Evolutionary conservation across 148 eudicot species (phyloP).

Genomic region (Fagopyrum esculentum): DNA sequence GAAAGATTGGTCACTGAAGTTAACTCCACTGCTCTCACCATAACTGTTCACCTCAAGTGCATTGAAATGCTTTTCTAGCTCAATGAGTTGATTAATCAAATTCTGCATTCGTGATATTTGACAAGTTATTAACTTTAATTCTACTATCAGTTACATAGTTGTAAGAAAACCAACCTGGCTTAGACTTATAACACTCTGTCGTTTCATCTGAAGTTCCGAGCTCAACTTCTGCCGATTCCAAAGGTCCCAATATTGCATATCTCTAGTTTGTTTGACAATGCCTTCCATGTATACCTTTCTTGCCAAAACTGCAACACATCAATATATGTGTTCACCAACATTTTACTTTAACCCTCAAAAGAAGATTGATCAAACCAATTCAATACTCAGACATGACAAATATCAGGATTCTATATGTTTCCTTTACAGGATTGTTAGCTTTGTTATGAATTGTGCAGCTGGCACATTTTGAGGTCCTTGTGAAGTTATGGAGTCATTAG

Average conservation of each 20-base stretch:
- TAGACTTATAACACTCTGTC: slow-evolving; percentile 35
- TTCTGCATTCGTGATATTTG: slow-evolving; percentile 33
- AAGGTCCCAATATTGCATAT: slow-evolving; percentile 70
- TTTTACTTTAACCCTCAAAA: neutral
- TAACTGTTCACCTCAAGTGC: slow-evolving; percentile 63
- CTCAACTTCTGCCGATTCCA: slow-evolving; percentile 83
- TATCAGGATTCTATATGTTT: neutral
- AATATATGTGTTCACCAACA: slow-evolving; percentile 1
- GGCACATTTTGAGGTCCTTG: neutral
- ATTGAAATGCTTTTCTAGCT: slow-evolving; percentile 85
- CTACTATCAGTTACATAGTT: neutral
- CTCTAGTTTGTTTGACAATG: slow-evolving; percentile 75
- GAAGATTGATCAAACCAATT: neutral
- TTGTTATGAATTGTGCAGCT: neutral
- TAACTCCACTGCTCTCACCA: slow-evolving; percentile 48
- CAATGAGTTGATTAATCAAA: slow-evolving; percentile 62
- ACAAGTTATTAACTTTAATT: neutral
- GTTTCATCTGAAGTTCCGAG: slow-evolving; percentile 83
- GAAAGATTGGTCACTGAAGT: slow-evolving; percentile 29
- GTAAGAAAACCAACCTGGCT: slow-evolving; percentile 47
- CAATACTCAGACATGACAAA: neutral
- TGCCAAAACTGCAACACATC: slow-evolving; percentile 52
- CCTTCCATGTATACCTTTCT: slow-evolving; percentile 75
- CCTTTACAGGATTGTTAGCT: neutral
- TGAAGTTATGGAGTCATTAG: neutral